Evolutionary conservation across 139 green algal genomes (phyloP), one percentile per base, ranked within the genome.

Genomic region (Coelastrella sp.): DNA sequence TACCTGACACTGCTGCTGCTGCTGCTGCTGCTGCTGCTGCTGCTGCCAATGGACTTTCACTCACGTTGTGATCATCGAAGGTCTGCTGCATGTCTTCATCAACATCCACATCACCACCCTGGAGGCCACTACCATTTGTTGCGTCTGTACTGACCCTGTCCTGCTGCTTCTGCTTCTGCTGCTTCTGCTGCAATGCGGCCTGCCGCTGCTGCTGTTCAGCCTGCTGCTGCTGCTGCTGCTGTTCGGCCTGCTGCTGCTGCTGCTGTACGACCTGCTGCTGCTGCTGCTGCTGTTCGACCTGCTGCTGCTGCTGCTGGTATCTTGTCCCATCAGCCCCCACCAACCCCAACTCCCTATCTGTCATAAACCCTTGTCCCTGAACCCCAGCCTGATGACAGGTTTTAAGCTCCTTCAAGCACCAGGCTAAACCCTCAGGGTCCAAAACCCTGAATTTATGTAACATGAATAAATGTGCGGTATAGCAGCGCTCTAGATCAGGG

Each of bases 21-120:
- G n/a, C 74, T 80, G 74, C 74, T 80, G 74, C 74, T 57, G 74
- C 74, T 56, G 22, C 19, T 80, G 22, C 74, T 57, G 74, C 74
- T 20, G 11, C 22, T 58, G n/a, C 35, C n/a, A 10, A 78, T 14
- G 15, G 5, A 22, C 63, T 70, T 14, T 14, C 6, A 70, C 9
- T 70, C 15, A 14, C 63, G 9, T 70, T 4, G 6, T 14, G 3
- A 14, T 22, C 63, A 22, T 14, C 63, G 6, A 6, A 14, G 12
- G 6, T 17, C 61, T 70, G 61, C 70, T 59, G 12, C 35, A 14
- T 14, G 8, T 49, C 63, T 70, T 70, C 63, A 17, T 70, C 63
- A 70, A 14, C 63, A 17, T 70, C 63, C 9, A 70, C 63, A 70
- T 70, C 15, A 70, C 63, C 63, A 70, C 63, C 63, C 63, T 17